A percentile compares a stretch with the other conserved stretches of the same genome.
phyloP scores from a whole-genome alignment of 306 rosid species.

The Prunus padus region DNA sequence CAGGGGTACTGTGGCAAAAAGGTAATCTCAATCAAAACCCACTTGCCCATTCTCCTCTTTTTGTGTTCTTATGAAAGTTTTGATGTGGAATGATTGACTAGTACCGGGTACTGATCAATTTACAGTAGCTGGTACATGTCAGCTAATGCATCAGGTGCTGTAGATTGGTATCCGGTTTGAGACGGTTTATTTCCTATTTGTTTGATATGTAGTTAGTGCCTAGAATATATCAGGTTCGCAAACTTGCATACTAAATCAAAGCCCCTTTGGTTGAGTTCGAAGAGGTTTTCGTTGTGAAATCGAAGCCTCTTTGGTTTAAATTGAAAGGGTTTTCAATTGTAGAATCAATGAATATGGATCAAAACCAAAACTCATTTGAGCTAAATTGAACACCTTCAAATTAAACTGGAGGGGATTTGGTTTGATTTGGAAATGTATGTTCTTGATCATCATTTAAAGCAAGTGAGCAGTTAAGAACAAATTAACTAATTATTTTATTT shows the following conservation, averaged over 20 bases:
- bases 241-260: not conserved
- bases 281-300: not conserved
- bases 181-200: too few relatives aligned
- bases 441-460: not conserved
- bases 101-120: not conserved
- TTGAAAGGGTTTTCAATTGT: not conserved
- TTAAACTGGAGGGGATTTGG: too few relatives aligned
- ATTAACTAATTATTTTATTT: not conserved
- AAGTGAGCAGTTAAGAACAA: not conserved
- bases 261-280: not conserved
- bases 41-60: not conserved
- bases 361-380: not conserved
- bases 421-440: too few relatives aligned
- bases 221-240: not conserved
- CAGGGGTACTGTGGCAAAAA: not conserved
- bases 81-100: not conserved
- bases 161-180: too few relatives aligned
- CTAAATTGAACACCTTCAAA: not conserved
- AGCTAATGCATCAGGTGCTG: too few relatives aligned
- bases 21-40: not conserved
- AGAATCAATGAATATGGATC: not conserved
- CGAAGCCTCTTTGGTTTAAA: not conserved
- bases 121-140: not conserved
- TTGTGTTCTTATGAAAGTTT: not conserved
- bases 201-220: too few relatives aligned